Conservation (phyloP, 2,329 filamentous ascomycete genomes). For the Fusarium sp. region DNA sequence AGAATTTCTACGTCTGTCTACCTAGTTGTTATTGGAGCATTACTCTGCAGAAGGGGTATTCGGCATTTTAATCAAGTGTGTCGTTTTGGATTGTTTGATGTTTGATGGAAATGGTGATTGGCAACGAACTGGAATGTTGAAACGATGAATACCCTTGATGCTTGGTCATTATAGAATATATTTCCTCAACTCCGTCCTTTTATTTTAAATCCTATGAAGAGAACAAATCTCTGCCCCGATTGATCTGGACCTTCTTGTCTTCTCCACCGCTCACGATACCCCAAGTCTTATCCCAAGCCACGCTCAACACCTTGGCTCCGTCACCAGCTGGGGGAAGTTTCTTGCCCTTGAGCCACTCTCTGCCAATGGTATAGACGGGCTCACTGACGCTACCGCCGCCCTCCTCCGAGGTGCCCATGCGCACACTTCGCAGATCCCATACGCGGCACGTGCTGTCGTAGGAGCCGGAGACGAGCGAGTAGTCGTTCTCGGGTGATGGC, state of each 20-base stretch:
- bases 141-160: conserved; percentile 12
- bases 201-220: conserved; percentile 44
- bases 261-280: conserved; percentile 92
- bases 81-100: neutral
- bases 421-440: conserved; percentile 85
- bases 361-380: conserved; percentile 75
- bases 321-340: conserved; percentile 75
- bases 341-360: conserved; percentile 73
- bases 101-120: neutral
- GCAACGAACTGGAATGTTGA: neutral
- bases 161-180: conserved; percentile 25
- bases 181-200: conserved; percentile 24
- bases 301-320: conserved; percentile 87
- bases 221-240: conserved; percentile 68
- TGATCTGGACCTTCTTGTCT: conserved; percentile 94
- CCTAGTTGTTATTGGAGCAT: neutral
- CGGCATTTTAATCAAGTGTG: neutral
- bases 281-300: conserved; percentile 83
- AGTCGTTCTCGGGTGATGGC: conserved; percentile 69
- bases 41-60: neutral
- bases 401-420: conserved; percentile 65
- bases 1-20: neutral
- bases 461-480: conserved; percentile 86
- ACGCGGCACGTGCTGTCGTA: conserved; percentile 92
- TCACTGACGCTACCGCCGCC: conserved; percentile 71